Evolutionary conservation across 768 basidiomycete species (phyloP).

Genomic region (Tephrocybe rancida): DNA sequence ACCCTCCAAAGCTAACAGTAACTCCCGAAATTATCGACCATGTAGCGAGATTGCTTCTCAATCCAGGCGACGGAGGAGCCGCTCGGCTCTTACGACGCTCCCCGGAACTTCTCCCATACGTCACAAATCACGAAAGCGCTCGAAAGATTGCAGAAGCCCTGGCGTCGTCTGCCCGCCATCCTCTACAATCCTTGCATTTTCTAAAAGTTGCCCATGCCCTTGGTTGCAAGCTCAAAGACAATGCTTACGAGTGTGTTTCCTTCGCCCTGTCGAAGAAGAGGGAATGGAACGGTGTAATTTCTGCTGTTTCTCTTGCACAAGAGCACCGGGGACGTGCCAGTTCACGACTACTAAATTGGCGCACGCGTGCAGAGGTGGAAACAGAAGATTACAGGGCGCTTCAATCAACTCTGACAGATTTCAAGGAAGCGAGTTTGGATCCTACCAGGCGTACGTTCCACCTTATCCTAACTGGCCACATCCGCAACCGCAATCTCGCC

Average conservation of each 20-base stretch:
- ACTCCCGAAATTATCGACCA: slow-evolving; percentile 10
- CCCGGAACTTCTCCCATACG: slow-evolving; percentile 22
- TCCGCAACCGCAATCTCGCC: slow-evolving; percentile 67
- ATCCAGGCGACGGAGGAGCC: background rate
- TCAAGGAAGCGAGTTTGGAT: slow-evolving; percentile 40
- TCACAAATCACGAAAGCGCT: slow-evolving; percentile 34
- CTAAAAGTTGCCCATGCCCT: slow-evolving; percentile 50
- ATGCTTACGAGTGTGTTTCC: slow-evolving; percentile 60
- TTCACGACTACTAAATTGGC: slow-evolving; percentile 70
- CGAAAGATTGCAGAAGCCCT: slow-evolving; percentile 32
- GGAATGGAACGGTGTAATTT: slow-evolving; percentile 54
- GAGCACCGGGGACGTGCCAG: slow-evolving; percentile 52
- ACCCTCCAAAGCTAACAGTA: background rate
- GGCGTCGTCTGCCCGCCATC: slow-evolving; percentile 32
- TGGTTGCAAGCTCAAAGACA: slow-evolving; percentile 51
- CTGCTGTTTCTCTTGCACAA: slow-evolving; percentile 49
- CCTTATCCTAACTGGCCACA: slow-evolving; percentile 63
- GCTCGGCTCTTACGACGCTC: slow-evolving; percentile 21
- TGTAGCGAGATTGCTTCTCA: slow-evolving; percentile 9
- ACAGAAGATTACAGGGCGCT: slow-evolving; percentile 49
- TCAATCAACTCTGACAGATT: slow-evolving; percentile 50
- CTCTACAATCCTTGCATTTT: slow-evolving; percentile 43
- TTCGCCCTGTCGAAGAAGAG: slow-evolving; percentile 46
- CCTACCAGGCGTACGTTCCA: slow-evolving; percentile 71
- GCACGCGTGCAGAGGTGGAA: slow-evolving; percentile 61